Base-by-base conservation (phyloP, 257 asterid species). In the Orobanche coerulescens region DNA sequence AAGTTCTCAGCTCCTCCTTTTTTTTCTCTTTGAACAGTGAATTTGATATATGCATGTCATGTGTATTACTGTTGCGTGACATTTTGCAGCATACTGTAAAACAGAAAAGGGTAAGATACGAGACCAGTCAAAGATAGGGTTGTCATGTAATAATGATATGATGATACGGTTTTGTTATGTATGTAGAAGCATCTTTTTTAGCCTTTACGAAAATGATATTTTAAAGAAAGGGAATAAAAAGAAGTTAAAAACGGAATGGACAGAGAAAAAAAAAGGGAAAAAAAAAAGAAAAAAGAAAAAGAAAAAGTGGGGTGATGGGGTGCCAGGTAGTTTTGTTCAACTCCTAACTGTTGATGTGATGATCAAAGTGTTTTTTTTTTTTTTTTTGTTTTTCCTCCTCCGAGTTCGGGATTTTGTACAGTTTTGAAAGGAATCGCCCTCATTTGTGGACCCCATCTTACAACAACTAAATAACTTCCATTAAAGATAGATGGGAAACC, bases 81-180 rank as follows among this genome's bases (percentile, higher is more conserved):
- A 15, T 24, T 26, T 54, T 30, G 64, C 61, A 55, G 64, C 18
- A 44, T 1, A 33, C 12, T 51, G 58, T 25, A 66, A 23, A 11
- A 12, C n/a, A n/a, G 4, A 20, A 31, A 25, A 24, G 9, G 25
- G 42, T 6, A 6, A 55, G 43, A 62, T 64, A 40, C 4, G 0
- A 66, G 80, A 78, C 53, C 84, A 69, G 88, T 81, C 84, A 81
- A 81, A 78, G 88, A 81, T 71, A 75, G 75, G 77, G 82, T 44
- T 14, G 37, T 10, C n/a, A 19, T 70, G 84, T 60, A 71, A 81
- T 78, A 70, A 81, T 78, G 73, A 74, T 47, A 74, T 78, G 72
- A 81, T 78, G 73, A 74, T 47, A 74, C 58, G 57, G 70, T 65
- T n/a, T 67, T 46, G 68, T 68, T 63, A 62, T 54, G 10, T 33